phyloP scores from a whole-genome alignment of 345 rosid species.

The Brassica cretica region DNA sequence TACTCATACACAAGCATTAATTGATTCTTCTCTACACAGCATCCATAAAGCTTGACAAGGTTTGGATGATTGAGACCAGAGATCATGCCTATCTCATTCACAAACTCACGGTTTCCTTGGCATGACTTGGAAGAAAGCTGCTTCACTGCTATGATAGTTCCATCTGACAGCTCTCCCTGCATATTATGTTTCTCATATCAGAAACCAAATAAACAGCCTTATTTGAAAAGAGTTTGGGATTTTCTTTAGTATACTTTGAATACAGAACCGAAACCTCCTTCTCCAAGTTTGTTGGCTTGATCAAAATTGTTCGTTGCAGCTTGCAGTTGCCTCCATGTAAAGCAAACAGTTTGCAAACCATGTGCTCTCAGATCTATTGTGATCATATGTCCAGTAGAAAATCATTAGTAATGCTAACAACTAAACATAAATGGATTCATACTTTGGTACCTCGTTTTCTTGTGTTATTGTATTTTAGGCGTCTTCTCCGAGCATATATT shows the following conservation, averaged over 20 bases:
- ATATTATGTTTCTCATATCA: background rate
- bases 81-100: background rate
- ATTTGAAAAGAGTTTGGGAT: background rate
- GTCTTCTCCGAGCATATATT: slow-evolving; percentile 31
- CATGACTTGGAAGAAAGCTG: background rate
- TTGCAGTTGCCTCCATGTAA: slow-evolving; percentile 32
- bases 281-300: slow-evolving; percentile 34
- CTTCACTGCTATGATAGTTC: background rate
- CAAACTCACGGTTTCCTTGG: background rate
- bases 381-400: background rate
- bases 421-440: background rate
- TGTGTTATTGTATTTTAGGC: background rate
- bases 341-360: slow-evolving; percentile 19
- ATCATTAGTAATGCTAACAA: background rate
- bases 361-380: slow-evolving; percentile 11
- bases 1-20: background rate
- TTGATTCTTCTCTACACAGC: background rate
- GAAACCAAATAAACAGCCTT: background rate
- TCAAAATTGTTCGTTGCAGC: slow-evolving; percentile 34
- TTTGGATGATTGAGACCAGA: background rate
- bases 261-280: slow-evolving; percentile 35
- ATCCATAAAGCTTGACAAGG: background rate
- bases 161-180: background rate
- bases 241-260: slow-evolving; percentile 9
- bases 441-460: slow-evolving; percentile 3